A percentile compares a stretch with the other conserved stretches of the same genome.
These are phyloP conservation scores for Diplocarpon rosae DNA, from an alignment of 2,329 filamentous ascomycete genomes.

Conservation along the genomic window DNA sequence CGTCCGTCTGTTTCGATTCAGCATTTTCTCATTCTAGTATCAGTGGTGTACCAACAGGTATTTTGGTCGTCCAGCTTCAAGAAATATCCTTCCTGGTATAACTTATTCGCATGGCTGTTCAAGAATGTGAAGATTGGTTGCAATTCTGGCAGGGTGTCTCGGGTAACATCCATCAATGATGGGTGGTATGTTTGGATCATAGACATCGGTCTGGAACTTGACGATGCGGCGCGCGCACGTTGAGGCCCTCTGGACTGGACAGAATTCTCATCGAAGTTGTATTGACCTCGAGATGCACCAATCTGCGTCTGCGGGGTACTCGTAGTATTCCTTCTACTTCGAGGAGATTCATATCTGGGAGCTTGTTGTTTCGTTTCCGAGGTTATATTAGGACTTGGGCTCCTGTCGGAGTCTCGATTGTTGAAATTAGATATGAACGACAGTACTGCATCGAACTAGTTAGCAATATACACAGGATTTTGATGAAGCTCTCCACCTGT, in stretches of 20 bases:
- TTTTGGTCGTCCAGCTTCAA: conserved; percentile 94
- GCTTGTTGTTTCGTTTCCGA: conserved; percentile 14
- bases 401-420: conserved; percentile 28
- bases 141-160: conserved; percentile 83
- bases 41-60: conserved; percentile 51
- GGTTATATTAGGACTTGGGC: conserved; percentile 24
- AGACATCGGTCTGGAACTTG: conserved; percentile 61
- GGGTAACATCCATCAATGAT: conserved; percentile 71
- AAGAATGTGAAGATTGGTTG: conserved; percentile 89
- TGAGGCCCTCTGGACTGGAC: conserved; percentile 27
- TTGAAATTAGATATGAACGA: conserved; percentile 78
- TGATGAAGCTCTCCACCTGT: background rate
- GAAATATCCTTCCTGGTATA: conserved; percentile 97
- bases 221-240: conserved; percentile 34
- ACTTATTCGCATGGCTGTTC: conserved; percentile 90
- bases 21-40: conserved; percentile 24
- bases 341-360: conserved; percentile 15
- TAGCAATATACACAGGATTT: background rate
- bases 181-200: conserved; percentile 81
- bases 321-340: conserved; percentile 33
- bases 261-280: conserved; percentile 14
- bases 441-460: conserved; percentile 45
- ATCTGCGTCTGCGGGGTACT: conserved; percentile 3
- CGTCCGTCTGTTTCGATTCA: conserved; percentile 55
- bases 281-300: conserved; percentile 3